Percentiles rank a stretch among this genome's conserved stretches.
Conservation (phyloP, 257 asterid genomes). For the Coffea eugenioides region DNA sequence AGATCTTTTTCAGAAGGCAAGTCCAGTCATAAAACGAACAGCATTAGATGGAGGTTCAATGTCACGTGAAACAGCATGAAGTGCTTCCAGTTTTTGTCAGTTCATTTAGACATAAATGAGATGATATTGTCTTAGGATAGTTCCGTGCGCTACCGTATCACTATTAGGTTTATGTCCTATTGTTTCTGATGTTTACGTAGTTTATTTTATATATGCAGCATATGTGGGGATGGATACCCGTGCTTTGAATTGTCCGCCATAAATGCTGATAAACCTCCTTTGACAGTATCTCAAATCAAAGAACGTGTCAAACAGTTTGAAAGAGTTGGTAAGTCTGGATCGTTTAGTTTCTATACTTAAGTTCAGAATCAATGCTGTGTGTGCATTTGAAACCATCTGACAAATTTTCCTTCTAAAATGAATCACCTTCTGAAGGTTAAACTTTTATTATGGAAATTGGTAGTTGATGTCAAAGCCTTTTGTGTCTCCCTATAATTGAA, state of each 20-base stretch:
- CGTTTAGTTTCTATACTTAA: neutral
- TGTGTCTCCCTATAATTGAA: neutral
- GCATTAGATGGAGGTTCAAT: neutral
- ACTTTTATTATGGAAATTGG: neutral
- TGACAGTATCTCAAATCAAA: constrained; percentile 69
- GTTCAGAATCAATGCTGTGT: neutral
- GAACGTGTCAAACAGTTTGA: constrained; percentile 77
- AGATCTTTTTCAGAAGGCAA: neutral
- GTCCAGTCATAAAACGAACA: neutral
- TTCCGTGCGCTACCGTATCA: neutral
- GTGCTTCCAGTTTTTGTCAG: neutral
- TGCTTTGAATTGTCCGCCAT: constrained; percentile 95
- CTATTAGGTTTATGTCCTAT: neutral
- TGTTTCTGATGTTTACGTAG: neutral
- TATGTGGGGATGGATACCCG: constrained; percentile 84
- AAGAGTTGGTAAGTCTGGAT: constrained; percentile 64
- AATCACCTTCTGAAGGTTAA: neutral
- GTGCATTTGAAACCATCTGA: neutral
- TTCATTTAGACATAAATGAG: neutral
- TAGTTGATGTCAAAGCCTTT: neutral
- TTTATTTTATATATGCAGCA: constrained; percentile 48
- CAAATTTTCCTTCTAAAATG: neutral
- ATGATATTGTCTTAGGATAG: neutral
- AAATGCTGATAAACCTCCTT: constrained; percentile 95
- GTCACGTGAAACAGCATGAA: neutral